Evolutionary conservation across 2,329 filamentous ascomycete genomes (phyloP), one percentile per base, ranked within the genome.

Genomic region (Lasiodiplodia sp.): DNA sequence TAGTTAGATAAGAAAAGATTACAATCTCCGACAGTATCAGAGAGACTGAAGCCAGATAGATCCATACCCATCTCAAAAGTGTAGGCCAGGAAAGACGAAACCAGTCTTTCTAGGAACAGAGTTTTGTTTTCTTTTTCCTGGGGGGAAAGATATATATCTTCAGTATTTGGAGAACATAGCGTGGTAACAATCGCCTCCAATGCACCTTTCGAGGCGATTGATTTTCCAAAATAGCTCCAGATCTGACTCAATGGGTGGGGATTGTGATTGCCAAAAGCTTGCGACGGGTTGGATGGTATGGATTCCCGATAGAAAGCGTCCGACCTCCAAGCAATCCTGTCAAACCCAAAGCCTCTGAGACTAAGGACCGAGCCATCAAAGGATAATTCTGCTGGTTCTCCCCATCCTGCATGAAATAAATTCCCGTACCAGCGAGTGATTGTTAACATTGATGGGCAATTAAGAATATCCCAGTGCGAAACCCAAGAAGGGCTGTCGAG

Each of bases 131-230:
- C 12, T 16, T 2, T 18, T 1, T 28, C 4, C 4, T 28, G 3
- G 0, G 3, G 23, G 12, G 0, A 0, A 5, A 5, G 12, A 5
- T 2, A 16, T 16, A 11, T 12, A 2, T 14, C 6, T 16, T 28
- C 51, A 6, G 11, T 18, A 1, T 8, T 3, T 53, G 11, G 23
- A 14, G 21, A 4, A 28, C 11, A 25, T 18, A 53, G 2, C 1
- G 51, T 2, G 4, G 1, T 7, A 53, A 5, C 6, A 1, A 28
- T 2, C 3, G 51, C 51, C 14, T 53, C 23, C 1, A 28, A 0
- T 4, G 6, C 14, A 53, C 16, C 12, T 53, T 28, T 6, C 4
- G 14, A 28, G 0, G 14, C 6, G 10, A 53, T 2, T 6, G 3
- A 0, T 5, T 16, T 28, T 18, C 23, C 25, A 53, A 28, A 28